These are phyloP conservation scores for Cyclostephanos invisitatus DNA, from an alignment of 108 stramenopile genomes.

Conservation along the genomic window DNA sequence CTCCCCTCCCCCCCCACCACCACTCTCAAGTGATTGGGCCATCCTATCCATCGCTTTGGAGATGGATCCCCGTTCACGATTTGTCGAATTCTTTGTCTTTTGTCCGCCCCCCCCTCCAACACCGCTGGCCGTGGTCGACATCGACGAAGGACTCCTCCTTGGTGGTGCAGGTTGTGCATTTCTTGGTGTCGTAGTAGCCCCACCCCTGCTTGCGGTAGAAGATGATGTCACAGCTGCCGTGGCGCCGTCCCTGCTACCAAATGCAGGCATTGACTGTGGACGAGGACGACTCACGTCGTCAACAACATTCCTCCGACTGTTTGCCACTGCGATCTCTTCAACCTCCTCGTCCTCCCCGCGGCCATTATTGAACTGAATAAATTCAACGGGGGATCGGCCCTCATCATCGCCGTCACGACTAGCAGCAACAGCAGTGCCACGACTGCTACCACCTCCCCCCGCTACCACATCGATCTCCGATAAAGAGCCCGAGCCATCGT, in stretches of 20 bases:
- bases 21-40: background rate
- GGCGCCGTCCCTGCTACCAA: too few relatives aligned
- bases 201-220: too few relatives aligned
- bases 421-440: background rate
- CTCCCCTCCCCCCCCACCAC: background rate
- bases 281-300: background rate
- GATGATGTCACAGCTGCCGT: too few relatives aligned
- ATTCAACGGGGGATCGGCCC: too few relatives aligned
- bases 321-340: background rate
- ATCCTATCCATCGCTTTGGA: background rate
- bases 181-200: too few relatives aligned
- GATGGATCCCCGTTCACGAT: background rate
- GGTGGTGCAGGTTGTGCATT: too few relatives aligned
- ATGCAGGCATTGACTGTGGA: background rate
- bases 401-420: background rate
- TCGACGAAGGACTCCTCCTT: too few relatives aligned
- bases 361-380: background rate
- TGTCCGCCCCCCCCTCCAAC: background rate
- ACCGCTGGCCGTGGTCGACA: too few relatives aligned
- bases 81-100: conserved; percentile 2
- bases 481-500: too few relatives aligned
- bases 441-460: too few relatives aligned
- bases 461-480: too few relatives aligned
- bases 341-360: background rate
- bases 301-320: too few relatives aligned